phyloP scores from a whole-genome alignment of 495 filamentous ascomycete genomes.

The Daldinia loculata region DNA sequence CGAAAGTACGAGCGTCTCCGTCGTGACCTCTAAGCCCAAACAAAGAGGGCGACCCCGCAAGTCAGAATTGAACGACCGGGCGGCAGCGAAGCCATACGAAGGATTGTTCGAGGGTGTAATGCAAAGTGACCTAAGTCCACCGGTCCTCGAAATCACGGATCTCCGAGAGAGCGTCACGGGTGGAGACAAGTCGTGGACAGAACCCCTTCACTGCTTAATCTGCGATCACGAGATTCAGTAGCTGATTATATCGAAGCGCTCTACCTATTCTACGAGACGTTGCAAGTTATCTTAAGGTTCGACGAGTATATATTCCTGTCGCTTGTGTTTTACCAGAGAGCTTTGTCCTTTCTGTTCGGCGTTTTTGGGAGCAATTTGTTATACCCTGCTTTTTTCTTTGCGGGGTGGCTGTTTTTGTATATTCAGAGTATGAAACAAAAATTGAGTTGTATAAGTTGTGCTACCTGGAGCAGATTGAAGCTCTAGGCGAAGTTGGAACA shows the following conservation, averaged over 20 bases:
- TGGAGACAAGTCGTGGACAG: slow-evolving; percentile 58
- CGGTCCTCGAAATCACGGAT: slow-evolving; percentile 54
- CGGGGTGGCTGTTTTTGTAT: slow-evolving; percentile 29
- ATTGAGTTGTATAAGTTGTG: not conserved
- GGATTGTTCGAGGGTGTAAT: slow-evolving; percentile 55
- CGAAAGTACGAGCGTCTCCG: slow-evolving; percentile 22
- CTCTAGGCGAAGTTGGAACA: not conserved
- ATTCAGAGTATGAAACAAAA: not conserved
- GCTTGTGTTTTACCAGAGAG: slow-evolving; percentile 17
- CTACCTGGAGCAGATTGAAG: slow-evolving; percentile 18
- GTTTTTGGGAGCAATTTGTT: slow-evolving; percentile 31
- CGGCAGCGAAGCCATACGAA: slow-evolving; percentile 52
- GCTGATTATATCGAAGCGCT: slow-evolving; percentile 4
- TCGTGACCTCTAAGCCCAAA: slow-evolving; percentile 29
- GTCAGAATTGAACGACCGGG: slow-evolving; percentile 42
- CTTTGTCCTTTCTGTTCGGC: slow-evolving; percentile 29
- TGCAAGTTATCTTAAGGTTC: not conserved
- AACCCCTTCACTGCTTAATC: slow-evolving; percentile 54
- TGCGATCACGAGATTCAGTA: slow-evolving; percentile 52
- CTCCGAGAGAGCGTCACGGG: slow-evolving; percentile 52
- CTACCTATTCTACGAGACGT: not conserved
- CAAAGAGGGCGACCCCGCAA: slow-evolving; percentile 47
- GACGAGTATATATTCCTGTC: slow-evolving; percentile 22
- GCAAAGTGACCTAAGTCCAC: slow-evolving; percentile 46
- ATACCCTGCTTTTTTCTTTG: slow-evolving; percentile 43